Percentiles rank a stretch among this genome's conserved stretches.
These are phyloP conservation scores for Amaranthus hypochondriacus DNA, from an alignment of 148 eudicot species.

Conservation along the genomic window DNA sequence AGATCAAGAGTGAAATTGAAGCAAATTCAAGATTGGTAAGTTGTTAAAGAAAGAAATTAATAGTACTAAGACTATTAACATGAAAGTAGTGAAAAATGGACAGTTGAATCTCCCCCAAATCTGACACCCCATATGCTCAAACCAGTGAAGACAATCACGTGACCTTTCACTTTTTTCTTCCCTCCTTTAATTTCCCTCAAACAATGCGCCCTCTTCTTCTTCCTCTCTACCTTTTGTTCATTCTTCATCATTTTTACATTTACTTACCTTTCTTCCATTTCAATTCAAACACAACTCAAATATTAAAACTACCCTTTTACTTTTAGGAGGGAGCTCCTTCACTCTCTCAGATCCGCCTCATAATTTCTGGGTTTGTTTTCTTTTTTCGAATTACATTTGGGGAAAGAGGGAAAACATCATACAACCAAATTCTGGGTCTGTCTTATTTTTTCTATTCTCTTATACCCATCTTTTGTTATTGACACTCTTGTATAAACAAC, in stretches of 20 bases:
- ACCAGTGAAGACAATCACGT: constrained; percentile 25
- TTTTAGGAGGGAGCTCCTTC: constrained; percentile 10
- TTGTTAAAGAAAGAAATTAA: too few species aligned
- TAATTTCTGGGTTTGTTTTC: constrained; percentile 17
- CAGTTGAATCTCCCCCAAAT: too few species aligned
- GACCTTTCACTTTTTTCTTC: constrained; percentile 10
- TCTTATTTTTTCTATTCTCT: background rate
- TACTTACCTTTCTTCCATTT: constrained; percentile 14
- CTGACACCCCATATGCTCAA: too few species aligned
- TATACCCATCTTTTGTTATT: background rate
- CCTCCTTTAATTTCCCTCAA: constrained; percentile 22
- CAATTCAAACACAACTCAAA: background rate
- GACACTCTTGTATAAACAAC: background rate
- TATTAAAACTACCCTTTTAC: background rate
- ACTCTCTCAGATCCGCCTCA: constrained; percentile 37
- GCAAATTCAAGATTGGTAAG: too few species aligned
- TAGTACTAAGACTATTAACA: too few species aligned
- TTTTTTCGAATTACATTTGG: constrained; percentile 6
- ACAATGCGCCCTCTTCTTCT: constrained; percentile 27
- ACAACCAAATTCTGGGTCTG: background rate
- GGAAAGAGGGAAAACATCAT: background rate
- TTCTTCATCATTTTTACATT: background rate
- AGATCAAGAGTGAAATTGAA: too few species aligned
- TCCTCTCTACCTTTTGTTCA: background rate
- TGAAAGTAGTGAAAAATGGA: too few species aligned